Percentiles rank a stretch among this genome's conserved stretches.
Conservation (phyloP, 495 filamentous ascomycete species). For the Podospora tetraspora region DNA sequence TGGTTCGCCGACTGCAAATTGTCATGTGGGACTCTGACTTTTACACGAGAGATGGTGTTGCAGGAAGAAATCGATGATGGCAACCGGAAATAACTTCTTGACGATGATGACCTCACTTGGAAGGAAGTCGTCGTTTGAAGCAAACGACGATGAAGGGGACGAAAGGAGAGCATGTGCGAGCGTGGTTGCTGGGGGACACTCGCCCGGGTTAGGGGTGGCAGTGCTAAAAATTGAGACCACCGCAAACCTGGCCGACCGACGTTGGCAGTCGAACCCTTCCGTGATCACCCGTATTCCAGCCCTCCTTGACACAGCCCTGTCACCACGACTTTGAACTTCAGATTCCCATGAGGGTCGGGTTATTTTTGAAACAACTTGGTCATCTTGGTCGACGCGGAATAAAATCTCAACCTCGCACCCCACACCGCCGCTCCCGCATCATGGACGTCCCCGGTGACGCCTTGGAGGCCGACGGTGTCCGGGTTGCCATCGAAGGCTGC, state of each 20-base stretch:
- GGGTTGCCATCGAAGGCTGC: constrained; percentile 70
- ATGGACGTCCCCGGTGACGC: constrained; percentile 11
- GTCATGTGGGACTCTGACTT: background rate
- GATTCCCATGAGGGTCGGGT: background rate
- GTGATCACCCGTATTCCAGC: background rate
- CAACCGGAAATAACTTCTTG: background rate
- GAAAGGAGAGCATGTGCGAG: background rate
- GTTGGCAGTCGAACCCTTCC: background rate
- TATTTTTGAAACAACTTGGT: background rate
- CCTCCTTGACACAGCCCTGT: constrained; percentile 1
- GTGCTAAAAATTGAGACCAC: background rate
- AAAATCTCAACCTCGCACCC: background rate
- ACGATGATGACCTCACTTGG: background rate
- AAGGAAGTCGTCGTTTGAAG: background rate
- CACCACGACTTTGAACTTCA: background rate
- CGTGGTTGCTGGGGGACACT: background rate
- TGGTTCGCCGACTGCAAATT: background rate
- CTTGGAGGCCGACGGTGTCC: constrained; percentile 35
- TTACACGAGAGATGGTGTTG: background rate
- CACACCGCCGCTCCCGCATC: background rate
- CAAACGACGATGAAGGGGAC: background rate
- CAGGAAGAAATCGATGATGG: background rate
- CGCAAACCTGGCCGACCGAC: background rate
- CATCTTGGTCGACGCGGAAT: background rate
- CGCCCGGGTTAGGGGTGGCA: background rate